Conservation (phyloP, 2,329 filamentous ascomycete species). For the Aureobasidium sp. region DNA sequence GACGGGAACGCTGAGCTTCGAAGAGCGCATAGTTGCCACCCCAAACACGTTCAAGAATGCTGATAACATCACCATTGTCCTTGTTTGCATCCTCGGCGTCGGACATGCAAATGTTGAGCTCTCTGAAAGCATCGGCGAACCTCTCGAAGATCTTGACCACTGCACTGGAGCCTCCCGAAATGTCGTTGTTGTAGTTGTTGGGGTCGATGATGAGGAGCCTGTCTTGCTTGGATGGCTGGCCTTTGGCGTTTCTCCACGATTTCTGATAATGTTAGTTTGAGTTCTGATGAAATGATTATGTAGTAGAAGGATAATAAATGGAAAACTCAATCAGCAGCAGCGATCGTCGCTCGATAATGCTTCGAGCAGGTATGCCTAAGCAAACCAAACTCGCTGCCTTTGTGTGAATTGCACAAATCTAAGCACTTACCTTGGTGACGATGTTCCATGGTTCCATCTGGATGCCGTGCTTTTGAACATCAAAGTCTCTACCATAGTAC, state of each 20-base stretch:
- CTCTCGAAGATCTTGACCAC: slow-evolving; percentile 58
- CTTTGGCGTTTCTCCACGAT: slow-evolving; percentile 12
- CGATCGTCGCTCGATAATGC: not conserved
- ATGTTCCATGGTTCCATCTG: slow-evolving; percentile 67
- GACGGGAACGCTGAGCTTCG: slow-evolving; percentile 57
- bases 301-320: not conserved
- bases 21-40: slow-evolving; percentile 76
- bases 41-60: slow-evolving; percentile 65
- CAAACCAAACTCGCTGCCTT: not conserved
- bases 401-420: not conserved
- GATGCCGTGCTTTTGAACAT: slow-evolving; percentile 64
- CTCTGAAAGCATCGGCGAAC: slow-evolving; percentile 59
- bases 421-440: slow-evolving; percentile 61
- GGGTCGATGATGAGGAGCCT: slow-evolving; percentile 88
- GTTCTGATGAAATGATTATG: slow-evolving; percentile 18
- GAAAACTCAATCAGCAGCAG: not conserved
- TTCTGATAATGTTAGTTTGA: slow-evolving; percentile 18
- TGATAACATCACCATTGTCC: slow-evolving; percentile 33
- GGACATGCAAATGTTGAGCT: slow-evolving; percentile 37
- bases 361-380: not conserved
- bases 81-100: slow-evolving; percentile 35
- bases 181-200: slow-evolving; percentile 78
- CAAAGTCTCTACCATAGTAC: slow-evolving; percentile 78
- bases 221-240: slow-evolving; percentile 47
- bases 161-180: slow-evolving; percentile 75